phyloP scores from a whole-genome alignment of 305 asterid species.

The Solanum aculeatissimum region DNA sequence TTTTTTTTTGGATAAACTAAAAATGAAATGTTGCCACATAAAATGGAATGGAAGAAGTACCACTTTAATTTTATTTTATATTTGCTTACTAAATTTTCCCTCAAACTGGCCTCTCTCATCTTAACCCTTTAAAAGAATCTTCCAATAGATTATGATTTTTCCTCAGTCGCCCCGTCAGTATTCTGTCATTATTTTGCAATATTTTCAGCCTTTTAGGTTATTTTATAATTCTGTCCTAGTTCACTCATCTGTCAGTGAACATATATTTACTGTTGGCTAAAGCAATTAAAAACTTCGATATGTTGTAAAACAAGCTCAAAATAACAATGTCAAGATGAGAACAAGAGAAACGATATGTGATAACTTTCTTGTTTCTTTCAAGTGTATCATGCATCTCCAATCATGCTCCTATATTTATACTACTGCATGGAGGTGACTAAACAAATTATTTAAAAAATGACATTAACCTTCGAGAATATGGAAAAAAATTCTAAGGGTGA shows the following conservation, averaged over 20 bases:
- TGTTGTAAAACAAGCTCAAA: background rate
- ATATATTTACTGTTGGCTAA: background rate
- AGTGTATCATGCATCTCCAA: background rate
- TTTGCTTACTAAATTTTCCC: background rate
- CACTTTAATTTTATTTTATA: background rate
- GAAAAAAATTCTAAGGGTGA: too few species aligned
- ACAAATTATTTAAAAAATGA: too few species aligned
- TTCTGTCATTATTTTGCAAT: background rate
- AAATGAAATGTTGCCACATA: too few species aligned
- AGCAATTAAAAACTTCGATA: too few species aligned
- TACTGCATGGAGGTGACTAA: background rate
- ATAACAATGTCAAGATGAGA: background rate
- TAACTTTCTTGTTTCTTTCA: too few species aligned
- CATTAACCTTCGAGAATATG: too few species aligned
- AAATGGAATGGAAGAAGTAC: too few species aligned
- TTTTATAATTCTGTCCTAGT: background rate
- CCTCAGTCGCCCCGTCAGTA: background rate
- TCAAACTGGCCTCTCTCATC: background rate
- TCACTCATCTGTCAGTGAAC: background rate
- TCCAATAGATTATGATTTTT: background rate
- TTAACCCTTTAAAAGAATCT: background rate
- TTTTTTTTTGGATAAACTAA: too few species aligned
- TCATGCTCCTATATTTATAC: background rate
- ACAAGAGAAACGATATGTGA: background rate
- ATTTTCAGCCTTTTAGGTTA: background rate